Evolutionary conservation across 2,329 filamentous ascomycete genomes (phyloP).

Genomic region (Blastomyces gilchristii): DNA sequence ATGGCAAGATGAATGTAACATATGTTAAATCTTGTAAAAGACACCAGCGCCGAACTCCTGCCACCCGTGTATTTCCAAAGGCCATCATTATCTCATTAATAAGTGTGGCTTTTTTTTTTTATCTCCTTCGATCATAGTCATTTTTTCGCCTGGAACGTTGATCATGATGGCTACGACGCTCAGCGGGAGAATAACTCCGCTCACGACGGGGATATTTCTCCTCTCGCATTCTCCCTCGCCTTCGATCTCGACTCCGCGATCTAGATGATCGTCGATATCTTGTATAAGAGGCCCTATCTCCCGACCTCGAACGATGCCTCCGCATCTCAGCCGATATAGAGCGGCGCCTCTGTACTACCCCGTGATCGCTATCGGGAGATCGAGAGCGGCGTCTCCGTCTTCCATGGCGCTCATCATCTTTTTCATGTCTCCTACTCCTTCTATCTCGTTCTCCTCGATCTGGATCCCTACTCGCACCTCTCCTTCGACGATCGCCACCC

Average conservation of each 20-base stretch:
- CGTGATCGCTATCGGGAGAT: background rate
- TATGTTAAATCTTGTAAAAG: background rate
- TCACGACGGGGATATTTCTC: conserved; percentile 20
- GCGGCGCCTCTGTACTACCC: background rate
- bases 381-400: conserved; percentile 25
- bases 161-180: conserved; percentile 21
- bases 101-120: background rate
- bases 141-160: conserved; percentile 23
- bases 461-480: conserved; percentile 22
- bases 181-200: conserved; percentile 18
- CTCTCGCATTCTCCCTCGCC: conserved; percentile 19
- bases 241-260: conserved; percentile 23
- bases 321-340: conserved; percentile 14
- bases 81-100: conserved; percentile 9
- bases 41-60: background rate
- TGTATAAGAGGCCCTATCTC: conserved; percentile 20
- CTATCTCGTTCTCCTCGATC: conserved; percentile 34
- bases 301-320: conserved; percentile 15
- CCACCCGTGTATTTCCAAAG: background rate
- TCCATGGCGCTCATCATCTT: conserved; percentile 24
- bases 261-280: conserved; percentile 21
- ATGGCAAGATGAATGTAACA: background rate
- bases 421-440: conserved; percentile 33
- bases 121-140: conserved; percentile 16
- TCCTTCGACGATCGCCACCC: conserved; percentile 23